phyloP scores from a whole-genome alignment of 345 rosid species.

The Odontarrhena argentea region DNA sequence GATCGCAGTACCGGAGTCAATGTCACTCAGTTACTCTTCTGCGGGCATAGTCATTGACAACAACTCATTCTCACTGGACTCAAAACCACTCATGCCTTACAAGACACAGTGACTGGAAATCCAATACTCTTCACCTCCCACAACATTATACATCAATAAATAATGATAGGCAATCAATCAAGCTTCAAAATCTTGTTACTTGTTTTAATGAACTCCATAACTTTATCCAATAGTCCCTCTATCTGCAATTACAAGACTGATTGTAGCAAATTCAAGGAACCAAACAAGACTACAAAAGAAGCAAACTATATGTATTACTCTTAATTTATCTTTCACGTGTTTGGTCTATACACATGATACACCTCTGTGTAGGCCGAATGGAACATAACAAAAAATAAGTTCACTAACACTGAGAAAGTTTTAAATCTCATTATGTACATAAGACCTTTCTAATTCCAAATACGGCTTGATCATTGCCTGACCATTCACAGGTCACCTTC shows the following conservation, averaged over 20 bases:
- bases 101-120: conserved; percentile 28
- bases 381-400: not conserved
- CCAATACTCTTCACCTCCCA: conserved; percentile 2
- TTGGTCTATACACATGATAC: conserved; percentile 24
- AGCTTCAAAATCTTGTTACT: not conserved
- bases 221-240: not conserved
- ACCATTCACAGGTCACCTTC: conserved; percentile 20
- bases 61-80: conserved; percentile 27
- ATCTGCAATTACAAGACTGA: conserved; percentile 5
- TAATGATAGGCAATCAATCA: not conserved
- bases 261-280: not conserved
- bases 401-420: conserved; percentile 10
- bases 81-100: conserved; percentile 18
- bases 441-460: conserved; percentile 21
- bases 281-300: not conserved
- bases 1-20: conserved; percentile 8
- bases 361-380: conserved; percentile 8
- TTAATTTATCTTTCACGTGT: conserved; percentile 12
- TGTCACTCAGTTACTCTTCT: conserved; percentile 23
- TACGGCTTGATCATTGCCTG: conserved; percentile 19
- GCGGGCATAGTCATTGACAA: not conserved
- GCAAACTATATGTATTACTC: conserved; percentile 9
- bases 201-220: not conserved
- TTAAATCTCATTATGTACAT: conserved; percentile 7
- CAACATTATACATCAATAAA: conserved; percentile 6